Conservation (phyloP, 495 filamentous ascomycete genomes). For the Rusavskia elegans region DNA sequence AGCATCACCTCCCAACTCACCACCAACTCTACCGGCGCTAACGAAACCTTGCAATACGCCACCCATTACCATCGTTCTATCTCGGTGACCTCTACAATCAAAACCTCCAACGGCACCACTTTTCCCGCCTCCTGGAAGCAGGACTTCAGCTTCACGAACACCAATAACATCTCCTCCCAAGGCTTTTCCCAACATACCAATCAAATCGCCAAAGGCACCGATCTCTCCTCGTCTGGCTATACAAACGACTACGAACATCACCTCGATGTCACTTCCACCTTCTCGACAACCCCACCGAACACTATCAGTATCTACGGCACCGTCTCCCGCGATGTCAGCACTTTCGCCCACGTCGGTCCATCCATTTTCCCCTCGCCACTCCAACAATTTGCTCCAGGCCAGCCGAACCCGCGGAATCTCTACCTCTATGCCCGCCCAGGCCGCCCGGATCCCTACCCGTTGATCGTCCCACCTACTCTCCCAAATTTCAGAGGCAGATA, state of each 20-base stretch:
- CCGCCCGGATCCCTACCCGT: too few relatives aligned
- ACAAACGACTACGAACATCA: constrained; percentile 45
- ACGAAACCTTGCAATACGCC: constrained; percentile 44
- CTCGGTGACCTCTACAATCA: constrained; percentile 33
- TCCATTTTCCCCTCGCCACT: constrained; percentile 46
- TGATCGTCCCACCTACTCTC: too few relatives aligned
- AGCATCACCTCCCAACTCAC: constrained; percentile 23
- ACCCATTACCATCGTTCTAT: constrained; percentile 42
- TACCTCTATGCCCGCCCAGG: too few relatives aligned
- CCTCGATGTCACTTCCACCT: constrained; percentile 40
- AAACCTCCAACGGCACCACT: constrained; percentile 23
- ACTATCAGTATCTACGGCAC: constrained; percentile 43
- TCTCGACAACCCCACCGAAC: constrained; percentile 23
- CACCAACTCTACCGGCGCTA: constrained; percentile 33
- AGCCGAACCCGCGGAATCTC: too few relatives aligned
- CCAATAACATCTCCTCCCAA: constrained; percentile 36
- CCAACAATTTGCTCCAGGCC: constrained; percentile 23
- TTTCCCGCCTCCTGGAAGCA: constrained; percentile 44
- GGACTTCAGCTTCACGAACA: constrained; percentile 37
- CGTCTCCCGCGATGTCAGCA: constrained; percentile 38
- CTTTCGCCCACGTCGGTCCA: constrained; percentile 32
- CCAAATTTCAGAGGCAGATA: too few relatives aligned
- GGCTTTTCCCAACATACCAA: constrained; percentile 47
- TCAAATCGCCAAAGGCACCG: constrained; percentile 43
- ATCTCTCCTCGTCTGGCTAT: constrained; percentile 30